Evolutionary conservation across 2,329 filamentous ascomycete genomes (phyloP).

Genomic region (Sporothrix dimorphospora): DNA sequence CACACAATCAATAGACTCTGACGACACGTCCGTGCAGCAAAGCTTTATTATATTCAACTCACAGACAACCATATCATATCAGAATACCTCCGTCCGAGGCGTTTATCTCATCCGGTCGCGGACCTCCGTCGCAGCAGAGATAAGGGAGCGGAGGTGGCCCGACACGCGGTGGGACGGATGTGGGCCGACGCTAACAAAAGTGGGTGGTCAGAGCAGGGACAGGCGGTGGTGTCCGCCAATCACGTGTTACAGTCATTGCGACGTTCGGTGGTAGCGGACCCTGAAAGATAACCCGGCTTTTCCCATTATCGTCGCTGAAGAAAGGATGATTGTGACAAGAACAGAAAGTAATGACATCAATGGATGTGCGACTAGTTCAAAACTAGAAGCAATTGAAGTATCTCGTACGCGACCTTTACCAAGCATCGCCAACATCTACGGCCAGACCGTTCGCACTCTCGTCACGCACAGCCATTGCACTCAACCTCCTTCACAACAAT

Average conservation of each 20-base stretch:
- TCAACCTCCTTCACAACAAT: background rate
- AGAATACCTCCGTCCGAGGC: too few relatives aligned
- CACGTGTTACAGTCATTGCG: background rate
- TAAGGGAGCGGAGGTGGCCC: constrained; percentile 7
- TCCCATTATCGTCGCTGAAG: background rate
- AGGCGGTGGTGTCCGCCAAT: background rate
- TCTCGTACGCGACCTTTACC: background rate
- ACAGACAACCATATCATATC: background rate
- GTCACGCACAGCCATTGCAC: too few relatives aligned
- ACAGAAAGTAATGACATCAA: background rate
- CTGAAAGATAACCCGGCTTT: background rate
- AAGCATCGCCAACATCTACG: background rate
- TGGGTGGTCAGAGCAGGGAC: background rate
- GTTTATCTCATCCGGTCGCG: background rate
- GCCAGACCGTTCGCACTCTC: too few relatives aligned
- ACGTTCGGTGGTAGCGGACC: background rate
- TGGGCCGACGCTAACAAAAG: background rate
- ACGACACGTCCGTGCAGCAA: background rate
- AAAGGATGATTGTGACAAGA: background rate
- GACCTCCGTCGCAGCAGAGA: constrained; percentile 12
- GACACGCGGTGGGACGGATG: background rate
- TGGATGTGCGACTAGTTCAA: too few relatives aligned
- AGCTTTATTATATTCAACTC: background rate
- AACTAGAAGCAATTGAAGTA: background rate
- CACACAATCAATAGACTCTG: background rate